Percentiles rank a stretch among this genome's conserved stretches.
phyloP scores from a whole-genome alignment of 2,329 filamentous ascomycete species.

The Diaporthe humulicola region DNA sequence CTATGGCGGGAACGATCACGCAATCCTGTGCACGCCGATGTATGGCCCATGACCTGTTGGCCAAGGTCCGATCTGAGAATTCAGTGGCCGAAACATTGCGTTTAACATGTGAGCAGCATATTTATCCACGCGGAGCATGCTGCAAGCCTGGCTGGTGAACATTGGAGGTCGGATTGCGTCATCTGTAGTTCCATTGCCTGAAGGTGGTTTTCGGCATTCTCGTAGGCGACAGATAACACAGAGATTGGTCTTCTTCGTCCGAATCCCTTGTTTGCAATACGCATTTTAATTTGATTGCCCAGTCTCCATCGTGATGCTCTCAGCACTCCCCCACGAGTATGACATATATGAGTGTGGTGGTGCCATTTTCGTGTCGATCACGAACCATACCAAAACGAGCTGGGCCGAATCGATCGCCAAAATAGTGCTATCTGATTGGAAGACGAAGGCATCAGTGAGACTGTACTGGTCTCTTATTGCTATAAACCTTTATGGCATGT shows the following conservation, averaged over 20 bases:
- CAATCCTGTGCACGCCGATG: background rate
- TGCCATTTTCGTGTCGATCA: constrained; percentile 24
- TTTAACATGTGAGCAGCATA: background rate
- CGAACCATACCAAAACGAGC: background rate
- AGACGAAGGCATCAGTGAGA: background rate
- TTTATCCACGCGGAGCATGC: background rate
- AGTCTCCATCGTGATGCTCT: background rate
- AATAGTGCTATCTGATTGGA: background rate
- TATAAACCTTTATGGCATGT: background rate
- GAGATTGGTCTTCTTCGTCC: background rate
- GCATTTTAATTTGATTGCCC: background rate
- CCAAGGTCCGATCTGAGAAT: background rate
- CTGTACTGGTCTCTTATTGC: too few relatives aligned
- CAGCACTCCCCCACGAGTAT: constrained; percentile 1
- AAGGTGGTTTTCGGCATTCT: background rate
- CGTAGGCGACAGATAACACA: background rate
- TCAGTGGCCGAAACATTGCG: background rate
- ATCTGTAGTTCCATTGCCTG: background rate
- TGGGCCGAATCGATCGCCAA: background rate
- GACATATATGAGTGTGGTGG: constrained; percentile 1
- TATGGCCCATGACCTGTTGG: background rate
- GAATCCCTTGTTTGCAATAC: too few relatives aligned
- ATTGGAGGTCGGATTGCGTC: background rate
- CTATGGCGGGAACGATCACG: background rate
- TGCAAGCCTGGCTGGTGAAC: background rate